A percentile compares a stretch with the other conserved stretches of the same genome.
phyloP scores from a whole-genome alignment of 768 basidiomycete species.

The Suillus brevipes region DNA sequence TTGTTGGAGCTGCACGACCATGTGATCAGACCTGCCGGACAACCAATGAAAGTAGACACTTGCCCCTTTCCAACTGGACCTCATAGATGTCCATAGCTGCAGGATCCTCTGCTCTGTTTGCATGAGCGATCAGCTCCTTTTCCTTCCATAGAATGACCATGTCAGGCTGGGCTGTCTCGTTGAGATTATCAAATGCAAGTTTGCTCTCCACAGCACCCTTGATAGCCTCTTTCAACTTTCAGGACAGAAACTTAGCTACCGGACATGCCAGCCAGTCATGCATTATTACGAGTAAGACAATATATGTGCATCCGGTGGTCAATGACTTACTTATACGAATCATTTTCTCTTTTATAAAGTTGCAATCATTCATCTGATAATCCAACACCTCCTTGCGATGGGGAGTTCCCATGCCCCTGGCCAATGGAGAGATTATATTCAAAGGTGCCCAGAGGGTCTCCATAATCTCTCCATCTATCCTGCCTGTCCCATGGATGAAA shows the following conservation, averaged over 20 bases:
- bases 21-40: no score
- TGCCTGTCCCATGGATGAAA: background rate
- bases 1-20: background rate
- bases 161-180: background rate
- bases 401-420: background rate
- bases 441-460: slow-evolving; percentile 8
- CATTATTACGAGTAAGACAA: background rate
- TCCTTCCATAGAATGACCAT: slow-evolving; percentile 4
- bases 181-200: background rate
- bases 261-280: background rate
- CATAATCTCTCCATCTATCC: slow-evolving; percentile 12
- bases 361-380: slow-evolving; percentile 25
- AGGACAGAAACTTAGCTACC: background rate
- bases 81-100: slow-evolving; percentile 2
- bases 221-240: slow-evolving; percentile 3
- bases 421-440: slow-evolving; percentile 2
- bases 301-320: background rate
- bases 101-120: background rate
- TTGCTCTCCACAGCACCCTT: background rate
- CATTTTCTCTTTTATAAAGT: slow-evolving; percentile 29
- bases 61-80: no score
- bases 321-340: slow-evolving; percentile 12
- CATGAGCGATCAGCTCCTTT: background rate
- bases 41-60: no score
- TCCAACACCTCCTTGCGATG: slow-evolving; percentile 20